These are phyloP conservation scores for Diaporthe destruens DNA, from an alignment of 2,329 filamentous ascomycete species.

Conservation along the genomic window DNA sequence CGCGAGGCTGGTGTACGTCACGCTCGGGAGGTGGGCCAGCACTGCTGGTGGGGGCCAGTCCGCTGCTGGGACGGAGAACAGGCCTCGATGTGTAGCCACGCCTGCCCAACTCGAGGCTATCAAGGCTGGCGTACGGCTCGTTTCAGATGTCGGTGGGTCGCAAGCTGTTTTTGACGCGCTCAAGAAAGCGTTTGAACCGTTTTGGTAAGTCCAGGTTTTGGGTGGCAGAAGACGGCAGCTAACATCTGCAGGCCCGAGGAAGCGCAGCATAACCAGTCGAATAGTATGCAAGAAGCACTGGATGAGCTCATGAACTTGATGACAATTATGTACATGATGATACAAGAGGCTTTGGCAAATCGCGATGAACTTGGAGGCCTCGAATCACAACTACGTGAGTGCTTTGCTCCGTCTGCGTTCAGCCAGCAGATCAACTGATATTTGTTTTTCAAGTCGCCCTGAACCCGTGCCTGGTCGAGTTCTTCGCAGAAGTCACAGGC, in stretches of 20 bases:
- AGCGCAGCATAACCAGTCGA: conserved; percentile 53
- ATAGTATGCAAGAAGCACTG: conserved; percentile 63
- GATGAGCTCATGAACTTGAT: conserved; percentile 74
- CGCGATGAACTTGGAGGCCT: conserved; percentile 61
- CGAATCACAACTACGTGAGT: conserved; percentile 65
- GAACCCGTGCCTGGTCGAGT: conserved; percentile 77
- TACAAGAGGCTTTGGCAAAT: conserved; percentile 69
- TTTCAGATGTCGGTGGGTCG: conserved; percentile 65
- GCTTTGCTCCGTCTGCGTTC: not conserved
- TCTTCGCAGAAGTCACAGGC: conserved; percentile 77
- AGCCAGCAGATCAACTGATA: conserved; percentile 43
- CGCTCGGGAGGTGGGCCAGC: conserved; percentile 78
- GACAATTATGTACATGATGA: conserved; percentile 71
- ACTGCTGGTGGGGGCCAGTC: conserved; percentile 66
- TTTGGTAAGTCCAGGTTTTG: conserved; percentile 58
- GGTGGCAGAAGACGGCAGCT: not conserved
- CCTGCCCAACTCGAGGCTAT: conserved; percentile 71
- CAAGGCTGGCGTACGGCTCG: conserved; percentile 63
- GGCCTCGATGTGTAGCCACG: conserved; percentile 64
- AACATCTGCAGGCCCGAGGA: conserved; percentile 59
- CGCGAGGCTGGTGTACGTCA: conserved; percentile 70
- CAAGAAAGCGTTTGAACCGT: conserved; percentile 62
- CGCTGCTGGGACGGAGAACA: conserved; percentile 53
- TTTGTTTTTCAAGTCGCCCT: conserved; percentile 61
- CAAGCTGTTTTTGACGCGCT: conserved; percentile 65